Conservation (phyloP, 257 asterid genomes). For the Solanum bukasovii region DNA sequence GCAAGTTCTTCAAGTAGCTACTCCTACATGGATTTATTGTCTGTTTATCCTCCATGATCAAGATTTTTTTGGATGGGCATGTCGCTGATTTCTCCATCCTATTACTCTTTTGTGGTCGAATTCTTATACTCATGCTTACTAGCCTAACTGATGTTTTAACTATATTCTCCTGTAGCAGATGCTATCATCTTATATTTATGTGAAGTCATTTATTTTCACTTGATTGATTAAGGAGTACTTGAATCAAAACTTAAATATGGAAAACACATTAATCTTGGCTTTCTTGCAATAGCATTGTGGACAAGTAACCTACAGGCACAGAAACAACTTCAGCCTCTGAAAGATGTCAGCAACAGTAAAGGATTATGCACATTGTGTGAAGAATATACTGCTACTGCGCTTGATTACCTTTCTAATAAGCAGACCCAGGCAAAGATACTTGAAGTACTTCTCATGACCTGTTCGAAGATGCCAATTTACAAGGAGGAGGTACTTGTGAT, state of each 20-base stretch:
- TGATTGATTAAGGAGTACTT: not conserved
- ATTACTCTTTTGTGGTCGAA: not conserved
- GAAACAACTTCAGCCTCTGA: slow-evolving; percentile 25
- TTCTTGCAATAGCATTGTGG: slow-evolving; percentile 32
- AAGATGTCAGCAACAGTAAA: slow-evolving; percentile 24
- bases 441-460: slow-evolving; percentile 52
- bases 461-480: slow-evolving; percentile 58
- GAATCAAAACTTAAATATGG: not conserved
- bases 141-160: not conserved
- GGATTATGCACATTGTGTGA: slow-evolving; percentile 60
- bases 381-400: slow-evolving; percentile 57
- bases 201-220: not conserved
- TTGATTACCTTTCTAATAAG: slow-evolving; percentile 49
- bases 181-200: not conserved
- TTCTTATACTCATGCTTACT: not conserved
- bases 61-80: not conserved
- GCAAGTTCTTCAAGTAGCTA: not conserved
- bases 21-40: not conserved
- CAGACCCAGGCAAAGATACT: slow-evolving; percentile 61
- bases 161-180: not conserved
- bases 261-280: slow-evolving; percentile 9
- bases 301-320: slow-evolving; percentile 15
- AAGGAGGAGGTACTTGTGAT: slow-evolving; percentile 46
- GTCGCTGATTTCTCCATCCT: not conserved
- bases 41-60: not conserved